Evolutionary conservation across 352 stramenopile genomes (phyloP), one percentile per base, ranked within the genome.

Genomic region (Aphanomyces euteiches): DNA sequence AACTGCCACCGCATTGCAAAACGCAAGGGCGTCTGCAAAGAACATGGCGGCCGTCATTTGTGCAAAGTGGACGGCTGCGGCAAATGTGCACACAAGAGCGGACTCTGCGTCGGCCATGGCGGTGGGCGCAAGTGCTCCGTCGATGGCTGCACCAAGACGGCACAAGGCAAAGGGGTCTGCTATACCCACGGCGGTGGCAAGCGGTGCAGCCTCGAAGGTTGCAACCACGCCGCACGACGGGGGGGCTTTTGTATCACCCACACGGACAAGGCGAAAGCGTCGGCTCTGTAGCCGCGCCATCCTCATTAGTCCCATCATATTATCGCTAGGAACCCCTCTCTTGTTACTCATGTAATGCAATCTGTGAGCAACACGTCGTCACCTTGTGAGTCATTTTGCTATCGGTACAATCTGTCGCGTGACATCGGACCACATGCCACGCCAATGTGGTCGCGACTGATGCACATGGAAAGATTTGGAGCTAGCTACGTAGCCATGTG

Each of bases 121-220:
- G 86, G 86, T 40, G 86, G 86, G 17, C 84, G 86, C 19, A 85
- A 85, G 53, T 94, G 86, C 69, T 83, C 82, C 1, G 77, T 94
- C 38, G 76, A 77, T 58, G 80, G 88, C 47, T 94, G 87, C 75
- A 77, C 78, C 64, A 94, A 93, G 75, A 90, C 79, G 58, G 87
- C 87, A 7, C 87, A 93, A 75, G 90, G 84, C 13, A 85, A 85
- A 28, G 87, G 87, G 41, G 87, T 90, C 47, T 94, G 87, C 80
- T 92, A 93, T 79, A 88, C 83, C 39, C 87, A 94, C 68, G 87
- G 87, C 60, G 87, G 87, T 5, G 87, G 87, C 72, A 94, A 94
- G 71, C 87, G 87, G 41, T 94, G 87, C 64, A 82, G 80, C 17
- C 87, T 83, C 2, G 77, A 84, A 56, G 82, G 83, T 47, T 94